Evolutionary conservation across 2,329 filamentous ascomycete genomes (phyloP), one percentile per base, ranked within the genome.

Genomic region (Colletotrichum sublineola): DNA sequence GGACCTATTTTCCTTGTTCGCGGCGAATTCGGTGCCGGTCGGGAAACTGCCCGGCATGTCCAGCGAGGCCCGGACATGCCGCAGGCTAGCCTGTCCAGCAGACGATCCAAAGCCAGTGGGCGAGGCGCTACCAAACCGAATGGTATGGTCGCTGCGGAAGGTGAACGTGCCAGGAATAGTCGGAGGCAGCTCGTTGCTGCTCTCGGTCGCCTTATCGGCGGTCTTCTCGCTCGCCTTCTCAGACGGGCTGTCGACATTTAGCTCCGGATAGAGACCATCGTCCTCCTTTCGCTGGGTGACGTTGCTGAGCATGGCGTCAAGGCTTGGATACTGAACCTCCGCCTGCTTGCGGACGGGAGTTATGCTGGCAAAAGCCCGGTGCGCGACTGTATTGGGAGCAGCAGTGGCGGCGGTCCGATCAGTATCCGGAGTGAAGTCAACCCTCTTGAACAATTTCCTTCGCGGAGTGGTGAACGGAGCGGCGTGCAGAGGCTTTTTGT

Each of bases 341-440:
- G 78, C 80, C 73, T 78, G 76, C 71, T 79, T 83, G 73, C 76
- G 77, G 74, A 56, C 66, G 44, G 72, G 63, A 52, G 52, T 64
- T 75, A 87, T 78, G 5, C 88, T 87, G 3, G 90, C 90, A 9
- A 90, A 89, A 1, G 89, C 88, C 31, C 46, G 63, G 48, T 73
- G 70, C 7, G 70, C 53, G 53, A 73, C 61, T n/a, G 70, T 73
- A 69, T 86, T 83, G 71, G 88, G 85, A 0, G 78, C 75, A 57
- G 83, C 75, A 0, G 78, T 75, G 61, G 83, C 75, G 0, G 82
- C 79, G 11, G 83, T 81, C 24, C 83, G 82, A 74, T 93, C 88
- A 46, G 91, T 91, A 73, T 90, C 91, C 0, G 91, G 92, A 0
- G 93, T 94, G 77, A 97, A 97, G 63, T 93, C 91, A 46, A 97